These are phyloP conservation scores for Aureobasidium sp. DNA, from an alignment of 2,329 filamentous ascomycete genomes.

Conservation along the genomic window DNA sequence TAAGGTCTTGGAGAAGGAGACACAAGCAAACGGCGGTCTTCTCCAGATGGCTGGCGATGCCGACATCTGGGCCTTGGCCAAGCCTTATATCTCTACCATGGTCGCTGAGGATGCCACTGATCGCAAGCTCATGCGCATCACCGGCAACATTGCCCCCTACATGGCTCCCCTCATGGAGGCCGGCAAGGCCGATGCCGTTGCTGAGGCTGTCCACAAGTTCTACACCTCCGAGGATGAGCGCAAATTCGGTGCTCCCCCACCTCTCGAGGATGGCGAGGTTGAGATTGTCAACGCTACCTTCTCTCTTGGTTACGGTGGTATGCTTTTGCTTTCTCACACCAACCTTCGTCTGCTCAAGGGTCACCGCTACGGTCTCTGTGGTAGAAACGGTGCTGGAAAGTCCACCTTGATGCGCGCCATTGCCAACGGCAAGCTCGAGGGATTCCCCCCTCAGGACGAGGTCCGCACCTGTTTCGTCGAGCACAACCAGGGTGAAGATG, in stretches of 20 bases:
- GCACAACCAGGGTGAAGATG: constrained; percentile 98
- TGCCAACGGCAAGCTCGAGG: constrained; percentile 89
- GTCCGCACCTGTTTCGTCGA: constrained; percentile 97
- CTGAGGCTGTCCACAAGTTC: constrained; percentile 64
- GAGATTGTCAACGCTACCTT: constrained; percentile 98
- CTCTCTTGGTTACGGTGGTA: constrained; percentile 94
- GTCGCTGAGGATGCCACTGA: constrained; percentile 82
- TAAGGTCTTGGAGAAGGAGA: constrained; percentile 64
- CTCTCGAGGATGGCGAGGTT: constrained; percentile 83
- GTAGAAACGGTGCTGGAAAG: constrained; percentile 94
- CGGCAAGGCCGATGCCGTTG: constrained; percentile 55
- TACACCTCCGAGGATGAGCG: constrained; percentile 80
- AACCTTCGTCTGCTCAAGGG: constrained; percentile 92
- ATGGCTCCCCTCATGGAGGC: constrained; percentile 61
- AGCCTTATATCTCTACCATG: constrained; percentile 72
- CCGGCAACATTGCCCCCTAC: constrained; percentile 63
- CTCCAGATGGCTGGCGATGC: constrained; percentile 52
- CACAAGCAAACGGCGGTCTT: constrained; percentile 61
- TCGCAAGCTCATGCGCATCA: constrained; percentile 67
- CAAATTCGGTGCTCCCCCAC: constrained; percentile 74
- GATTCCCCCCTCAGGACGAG: constrained; percentile 86
- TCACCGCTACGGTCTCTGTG: constrained; percentile 93
- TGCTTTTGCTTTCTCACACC: constrained; percentile 92
- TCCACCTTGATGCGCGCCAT: constrained; percentile 99
- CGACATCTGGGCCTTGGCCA: constrained; percentile 56